phyloP scores from a whole-genome alignment of 2,329 filamentous ascomycete genomes.

The Graphium sp. region DNA sequence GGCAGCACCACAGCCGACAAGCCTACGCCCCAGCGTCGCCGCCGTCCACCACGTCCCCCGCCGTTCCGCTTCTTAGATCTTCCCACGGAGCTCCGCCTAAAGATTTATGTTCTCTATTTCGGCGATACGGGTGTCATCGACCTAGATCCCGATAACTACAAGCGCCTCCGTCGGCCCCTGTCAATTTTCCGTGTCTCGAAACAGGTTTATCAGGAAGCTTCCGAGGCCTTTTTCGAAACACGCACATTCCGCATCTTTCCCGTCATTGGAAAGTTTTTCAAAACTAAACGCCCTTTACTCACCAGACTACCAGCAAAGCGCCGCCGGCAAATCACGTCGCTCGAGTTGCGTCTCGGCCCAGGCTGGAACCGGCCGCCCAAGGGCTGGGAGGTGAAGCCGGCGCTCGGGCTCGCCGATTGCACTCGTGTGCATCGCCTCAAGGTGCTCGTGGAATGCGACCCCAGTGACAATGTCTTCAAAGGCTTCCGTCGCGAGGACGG shows the following conservation, averaged over 20 bases:
- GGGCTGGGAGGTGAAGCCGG: conserved; percentile 51
- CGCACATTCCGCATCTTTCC: conserved; percentile 51
- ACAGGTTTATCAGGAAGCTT: conserved; percentile 45
- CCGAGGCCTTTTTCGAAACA: conserved; percentile 47
- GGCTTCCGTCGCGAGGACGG: conserved; percentile 49
- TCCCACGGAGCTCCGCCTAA: conserved; percentile 51
- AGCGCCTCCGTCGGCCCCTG: conserved; percentile 40
- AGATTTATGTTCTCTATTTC: conserved; percentile 51
- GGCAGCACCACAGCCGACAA: conserved; percentile 6
- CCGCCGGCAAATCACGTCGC: conserved; percentile 38
- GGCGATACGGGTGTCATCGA: conserved; percentile 40
- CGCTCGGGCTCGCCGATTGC: conserved; percentile 47
- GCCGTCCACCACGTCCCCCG: conserved; percentile 12
- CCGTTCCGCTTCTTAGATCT: conserved; percentile 51
- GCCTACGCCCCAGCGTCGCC: conserved; percentile 6
- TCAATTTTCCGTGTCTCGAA: conserved; percentile 43
- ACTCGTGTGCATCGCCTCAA: conserved; percentile 38
- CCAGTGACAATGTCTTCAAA: conserved; percentile 47
- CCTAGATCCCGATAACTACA: conserved; percentile 49
- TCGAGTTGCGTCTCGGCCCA: conserved; percentile 57
- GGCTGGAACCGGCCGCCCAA: conserved; percentile 55
- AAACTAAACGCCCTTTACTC: conserved; percentile 56
- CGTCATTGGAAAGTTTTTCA: conserved; percentile 48
- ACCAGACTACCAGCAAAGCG: conserved; percentile 45
- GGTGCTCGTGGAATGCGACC: conserved; percentile 58